Base-by-base conservation (phyloP, 805 yeast genomes). In the Hanseniaspora lachancei region DNA sequence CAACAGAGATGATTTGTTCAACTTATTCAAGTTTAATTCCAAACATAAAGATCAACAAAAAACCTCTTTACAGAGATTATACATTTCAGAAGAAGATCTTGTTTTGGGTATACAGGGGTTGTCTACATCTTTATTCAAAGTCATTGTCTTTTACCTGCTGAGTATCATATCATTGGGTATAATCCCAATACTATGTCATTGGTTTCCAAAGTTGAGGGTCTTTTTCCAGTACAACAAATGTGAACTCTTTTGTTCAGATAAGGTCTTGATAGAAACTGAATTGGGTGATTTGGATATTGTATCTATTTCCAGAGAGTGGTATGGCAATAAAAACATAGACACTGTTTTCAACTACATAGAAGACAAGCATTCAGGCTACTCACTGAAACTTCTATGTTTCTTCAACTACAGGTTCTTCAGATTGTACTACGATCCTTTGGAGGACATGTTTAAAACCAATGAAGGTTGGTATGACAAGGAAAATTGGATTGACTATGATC, bases 101-200 rank as follows among this genome's bases (percentile, higher is more conserved):
- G 91, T 91, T 13, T 78, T 93, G 58, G 96, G 95, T 59, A 85
- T 93, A 59, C 98, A 97, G 0, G 97, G 97, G 5, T 93, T 86
- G 67, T 68, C 68, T 54, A 78, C 81, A 16, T 77, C 82, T 13
- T 64, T 64, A 49, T 54, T 74, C 60, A 78, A 81, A 58, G 62
- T 69, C 5, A 41, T 70, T 0, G 16, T 76, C 0, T 89, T 82
- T 65, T 76, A 78, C 58, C 15, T 77, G 0, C 57, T 84, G 2
- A 82, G 88, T 58, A 52, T 78, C 0, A 34, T 70, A 2, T 79
- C 96, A 0, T 66, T 78, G 3, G 99, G 99, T 0, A 47, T 88
- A 2, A 80, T 81, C 1, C 91, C 82, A 62, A 69, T 93, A 44
- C 57, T 85, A 0, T 68, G 88, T 58, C 74, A 96, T 60, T 93